Percentiles rank a stretch among this genome's conserved stretches.
These are phyloP conservation scores for Apiotrichum mycotoxinovorans DNA, from an alignment of 1,284 basidiomycete species.

Conservation along the genomic window DNA sequence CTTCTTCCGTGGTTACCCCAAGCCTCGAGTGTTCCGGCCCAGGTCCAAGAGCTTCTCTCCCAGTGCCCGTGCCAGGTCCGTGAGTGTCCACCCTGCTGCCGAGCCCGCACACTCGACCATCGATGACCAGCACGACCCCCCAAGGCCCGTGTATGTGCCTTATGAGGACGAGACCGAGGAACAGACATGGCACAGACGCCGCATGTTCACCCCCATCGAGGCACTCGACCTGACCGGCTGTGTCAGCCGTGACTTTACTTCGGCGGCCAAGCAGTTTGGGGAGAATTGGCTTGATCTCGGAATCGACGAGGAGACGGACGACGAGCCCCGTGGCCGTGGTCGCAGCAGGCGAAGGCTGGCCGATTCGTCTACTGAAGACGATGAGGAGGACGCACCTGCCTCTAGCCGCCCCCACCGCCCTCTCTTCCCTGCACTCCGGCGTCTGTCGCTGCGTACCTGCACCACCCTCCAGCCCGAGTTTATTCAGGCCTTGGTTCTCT, in stretches of 20 bases:
- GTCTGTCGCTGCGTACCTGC: conserved; percentile 80
- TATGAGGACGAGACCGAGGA: conserved; percentile 55
- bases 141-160: conserved; percentile 41
- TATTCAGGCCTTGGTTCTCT: conserved; percentile 67
- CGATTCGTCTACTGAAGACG: conserved; percentile 10
- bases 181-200: conserved; percentile 60
- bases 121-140: conserved; percentile 27
- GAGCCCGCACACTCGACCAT: conserved; percentile 16
- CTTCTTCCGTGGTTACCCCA: conserved; percentile 66
- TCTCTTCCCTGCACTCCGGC: conserved; percentile 68
- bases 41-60: conserved; percentile 17
- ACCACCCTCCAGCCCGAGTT: conserved; percentile 69
- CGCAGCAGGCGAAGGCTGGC: conserved; percentile 18
- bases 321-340: conserved; percentile 40
- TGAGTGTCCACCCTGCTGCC: conserved; percentile 4
- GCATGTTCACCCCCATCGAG: conserved; percentile 61
- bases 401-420: conserved; percentile 23
- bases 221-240: conserved; percentile 93
- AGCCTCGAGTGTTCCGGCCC: conserved; percentile 30
- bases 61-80: conserved; percentile 24
- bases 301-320: conserved; percentile 55
- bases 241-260: conserved; percentile 80
- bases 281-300: conserved; percentile 58
- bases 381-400: conserved; percentile 43
- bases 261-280: conserved; percentile 78